phyloP scores from a whole-genome alignment of 2,329 filamentous ascomycete species.

The Capronia coronata region DNA sequence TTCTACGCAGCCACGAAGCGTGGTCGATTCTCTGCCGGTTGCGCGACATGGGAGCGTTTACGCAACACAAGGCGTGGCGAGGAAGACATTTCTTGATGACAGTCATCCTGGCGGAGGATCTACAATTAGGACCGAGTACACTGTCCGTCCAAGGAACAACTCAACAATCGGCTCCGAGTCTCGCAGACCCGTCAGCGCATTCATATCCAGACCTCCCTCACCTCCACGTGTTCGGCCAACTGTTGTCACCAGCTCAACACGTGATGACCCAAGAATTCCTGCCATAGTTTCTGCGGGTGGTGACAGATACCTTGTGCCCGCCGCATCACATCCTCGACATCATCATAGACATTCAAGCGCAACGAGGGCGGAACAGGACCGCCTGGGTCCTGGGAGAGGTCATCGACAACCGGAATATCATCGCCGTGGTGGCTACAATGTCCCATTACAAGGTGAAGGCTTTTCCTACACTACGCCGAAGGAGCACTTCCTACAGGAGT shows the following conservation, averaged over 20 bases:
- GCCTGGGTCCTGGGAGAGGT: conserved; percentile 12
- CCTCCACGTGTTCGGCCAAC: conserved; percentile 27
- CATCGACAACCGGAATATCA: conserved; percentile 22
- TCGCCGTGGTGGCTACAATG: conserved; percentile 24
- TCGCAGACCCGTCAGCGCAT: conserved; percentile 25
- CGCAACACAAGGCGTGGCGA: conserved; percentile 22
- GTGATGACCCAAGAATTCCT: conserved; percentile 21
- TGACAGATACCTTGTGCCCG: conserved; percentile 25
- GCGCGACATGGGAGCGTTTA: conserved; percentile 21
- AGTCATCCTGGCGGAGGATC: conserved; percentile 19
- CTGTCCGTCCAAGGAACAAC: conserved; percentile 27
- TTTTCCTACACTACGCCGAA: conserved; percentile 45
- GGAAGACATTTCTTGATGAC: conserved; percentile 24
- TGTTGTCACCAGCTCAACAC: conserved; percentile 18
- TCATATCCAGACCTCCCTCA: conserved; percentile 17
- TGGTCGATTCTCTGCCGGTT: conserved; percentile 16
- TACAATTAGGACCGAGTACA: conserved; percentile 26
- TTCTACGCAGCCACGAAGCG: conserved; percentile 13
- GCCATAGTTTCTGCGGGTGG: conserved; percentile 9
- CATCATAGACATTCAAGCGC: conserved; percentile 27
- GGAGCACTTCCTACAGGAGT: conserved; percentile 43
- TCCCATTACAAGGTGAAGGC: conserved; percentile 22
- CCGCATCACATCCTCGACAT: conserved; percentile 13
- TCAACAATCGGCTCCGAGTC: conserved; percentile 21
- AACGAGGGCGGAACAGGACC: conserved; percentile 23